phyloP scores from a whole-genome alignment of 2,329 filamentous ascomycete species.

The Rugonectria rugulosa region DNA sequence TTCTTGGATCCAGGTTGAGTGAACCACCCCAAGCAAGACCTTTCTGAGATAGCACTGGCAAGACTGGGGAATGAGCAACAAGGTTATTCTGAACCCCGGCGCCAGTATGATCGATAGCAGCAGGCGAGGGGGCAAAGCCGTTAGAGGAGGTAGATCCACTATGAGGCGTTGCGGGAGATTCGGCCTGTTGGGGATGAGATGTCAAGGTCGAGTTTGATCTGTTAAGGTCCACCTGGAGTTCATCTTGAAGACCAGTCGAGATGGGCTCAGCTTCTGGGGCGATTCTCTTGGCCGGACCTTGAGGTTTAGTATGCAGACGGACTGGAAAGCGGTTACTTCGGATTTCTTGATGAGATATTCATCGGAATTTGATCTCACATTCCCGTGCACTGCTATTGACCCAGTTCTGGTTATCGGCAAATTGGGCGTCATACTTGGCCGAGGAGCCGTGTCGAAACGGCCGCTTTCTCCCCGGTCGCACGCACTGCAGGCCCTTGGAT shows the following conservation, averaged over 20 bases:
- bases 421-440: slow-evolving; percentile 34
- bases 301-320: slow-evolving; percentile 28
- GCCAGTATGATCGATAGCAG: background rate
- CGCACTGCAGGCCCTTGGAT: slow-evolving; percentile 22
- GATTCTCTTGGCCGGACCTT: slow-evolving; percentile 9
- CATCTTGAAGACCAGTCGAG: background rate
- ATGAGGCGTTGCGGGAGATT: background rate
- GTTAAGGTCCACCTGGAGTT: background rate
- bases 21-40: slow-evolving; percentile 24
- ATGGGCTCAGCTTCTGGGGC: background rate
- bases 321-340: background rate
- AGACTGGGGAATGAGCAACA: background rate
- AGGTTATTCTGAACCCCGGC: background rate
- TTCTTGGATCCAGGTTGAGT: slow-evolving; percentile 9
- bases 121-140: background rate
- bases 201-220: background rate
- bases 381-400: slow-evolving; percentile 33
- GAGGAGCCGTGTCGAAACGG: slow-evolving; percentile 31
- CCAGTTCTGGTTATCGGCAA: slow-evolving; percentile 29
- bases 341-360: accelerated
- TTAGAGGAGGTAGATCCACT: background rate
- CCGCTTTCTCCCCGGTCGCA: slow-evolving; percentile 15
- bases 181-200: background rate
- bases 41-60: slow-evolving; percentile 7
- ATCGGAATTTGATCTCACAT: slow-evolving; percentile 20